Conservation (phyloP, 495 filamentous ascomycete genomes). For the Tirmania nivea region DNA sequence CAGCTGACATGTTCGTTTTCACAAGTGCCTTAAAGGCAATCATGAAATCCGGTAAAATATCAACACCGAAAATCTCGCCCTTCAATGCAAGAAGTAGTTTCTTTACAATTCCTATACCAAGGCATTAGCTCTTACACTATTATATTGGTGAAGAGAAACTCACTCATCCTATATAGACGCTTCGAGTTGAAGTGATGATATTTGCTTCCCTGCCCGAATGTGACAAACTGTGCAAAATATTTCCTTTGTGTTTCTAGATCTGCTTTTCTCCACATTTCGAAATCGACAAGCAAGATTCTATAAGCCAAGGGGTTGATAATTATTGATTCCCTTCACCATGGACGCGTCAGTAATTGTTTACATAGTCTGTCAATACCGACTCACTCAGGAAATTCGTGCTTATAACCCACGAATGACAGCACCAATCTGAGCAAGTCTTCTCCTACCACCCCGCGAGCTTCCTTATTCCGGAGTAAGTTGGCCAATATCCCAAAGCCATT, state of each 20-base stretch:
- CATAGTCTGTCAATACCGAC: not conserved
- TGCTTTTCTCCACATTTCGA: slow-evolving; percentile 73
- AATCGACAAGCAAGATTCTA: slow-evolving; percentile 71
- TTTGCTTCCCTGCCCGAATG: slow-evolving; percentile 64
- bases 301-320: slow-evolving; percentile 93
- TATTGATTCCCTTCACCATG: slow-evolving; percentile 34
- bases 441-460: slow-evolving; percentile 12
- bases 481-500: slow-evolving; percentile 84
- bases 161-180: slow-evolving; percentile 73
- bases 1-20: slow-evolving; percentile 53
- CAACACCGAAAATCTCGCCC: slow-evolving; percentile 47
- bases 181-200: slow-evolving; percentile 79
- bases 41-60: slow-evolving; percentile 52
- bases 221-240: slow-evolving; percentile 79
- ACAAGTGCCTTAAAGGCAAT: slow-evolving; percentile 55
- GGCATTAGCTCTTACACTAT: slow-evolving; percentile 8
- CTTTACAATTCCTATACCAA: slow-evolving; percentile 56
- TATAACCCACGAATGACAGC: slow-evolving; percentile 71
- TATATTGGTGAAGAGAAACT: slow-evolving; percentile 22
- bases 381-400: slow-evolving; percentile 44
- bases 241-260: slow-evolving; percentile 50
- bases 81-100: slow-evolving; percentile 77
- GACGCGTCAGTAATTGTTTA: no score
- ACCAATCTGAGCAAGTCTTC: slow-evolving; percentile 48
- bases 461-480: slow-evolving; percentile 22